Evolutionary conservation across 164 flowering plant species (phyloP).

Genomic region (Magnolia kwangsiensis): DNA sequence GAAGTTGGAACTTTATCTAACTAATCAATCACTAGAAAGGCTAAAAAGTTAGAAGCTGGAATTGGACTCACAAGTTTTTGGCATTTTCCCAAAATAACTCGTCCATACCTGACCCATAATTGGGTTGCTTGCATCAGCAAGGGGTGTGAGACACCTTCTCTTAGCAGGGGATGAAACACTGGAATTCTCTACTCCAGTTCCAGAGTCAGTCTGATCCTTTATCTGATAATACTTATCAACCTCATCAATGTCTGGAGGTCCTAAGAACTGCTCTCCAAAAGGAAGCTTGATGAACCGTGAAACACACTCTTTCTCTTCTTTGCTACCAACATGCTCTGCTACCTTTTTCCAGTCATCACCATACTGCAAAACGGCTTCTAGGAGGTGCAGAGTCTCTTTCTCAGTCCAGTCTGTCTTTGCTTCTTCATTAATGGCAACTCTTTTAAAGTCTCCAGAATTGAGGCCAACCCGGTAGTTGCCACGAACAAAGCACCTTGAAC

Average conservation of each 20-base stretch:
- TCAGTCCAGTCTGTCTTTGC: constrained; percentile 71
- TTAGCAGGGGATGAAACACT: constrained; percentile 32
- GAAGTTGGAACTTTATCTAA: no score
- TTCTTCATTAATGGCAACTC: constrained; percentile 85
- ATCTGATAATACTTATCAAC: constrained; percentile 23
- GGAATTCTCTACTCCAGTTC: constrained; percentile 19
- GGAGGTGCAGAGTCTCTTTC: constrained; percentile 79
- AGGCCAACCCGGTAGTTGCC: constrained; percentile 68
- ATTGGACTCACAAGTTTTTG: no score
- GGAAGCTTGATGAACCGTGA: constrained; percentile 84
- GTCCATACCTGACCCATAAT: constrained; percentile 83
- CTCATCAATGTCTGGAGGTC: constrained; percentile 37
- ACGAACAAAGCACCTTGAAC: constrained; percentile 88
- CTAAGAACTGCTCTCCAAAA: constrained; percentile 69
- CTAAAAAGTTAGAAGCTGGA: no score
- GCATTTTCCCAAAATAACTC: no score
- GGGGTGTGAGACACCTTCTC: constrained; percentile 70
- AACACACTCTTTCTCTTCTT: constrained; percentile 82
- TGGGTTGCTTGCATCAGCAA: constrained; percentile 97
- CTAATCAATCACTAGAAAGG: no score
- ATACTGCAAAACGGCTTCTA: constrained; percentile 80
- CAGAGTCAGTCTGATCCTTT: constrained; percentile 27
- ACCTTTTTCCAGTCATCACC: constrained; percentile 96
- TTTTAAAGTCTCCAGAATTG: constrained; percentile 61
- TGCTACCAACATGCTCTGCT: constrained; percentile 77